Evolutionary conservation across 495 filamentous ascomycete genomes (phyloP).

Genomic region (Friedmanniomyces simplex): DNA sequence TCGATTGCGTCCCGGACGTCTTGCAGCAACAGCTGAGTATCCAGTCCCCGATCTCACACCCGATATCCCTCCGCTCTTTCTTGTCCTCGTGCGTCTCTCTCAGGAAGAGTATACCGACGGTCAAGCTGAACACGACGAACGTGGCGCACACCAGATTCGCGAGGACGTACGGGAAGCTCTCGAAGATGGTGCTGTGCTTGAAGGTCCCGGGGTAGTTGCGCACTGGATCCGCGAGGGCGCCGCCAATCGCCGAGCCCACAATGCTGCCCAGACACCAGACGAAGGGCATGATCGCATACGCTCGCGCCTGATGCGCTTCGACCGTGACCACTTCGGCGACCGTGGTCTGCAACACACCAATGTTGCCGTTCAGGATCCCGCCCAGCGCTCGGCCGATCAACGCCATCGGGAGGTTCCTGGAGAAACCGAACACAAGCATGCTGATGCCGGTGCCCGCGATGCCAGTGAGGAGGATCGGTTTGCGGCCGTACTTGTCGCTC

Average conservation of each 20-base stretch:
- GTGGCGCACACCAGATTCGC: conserved; percentile 84
- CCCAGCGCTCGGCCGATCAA: conserved; percentile 81
- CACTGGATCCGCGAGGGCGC: conserved; percentile 77
- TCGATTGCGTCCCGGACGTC: background rate
- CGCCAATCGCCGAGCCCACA: conserved; percentile 81
- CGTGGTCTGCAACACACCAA: conserved; percentile 89
- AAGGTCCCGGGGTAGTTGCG: conserved; percentile 72
- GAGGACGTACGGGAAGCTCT: conserved; percentile 78
- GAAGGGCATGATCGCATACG: conserved; percentile 94
- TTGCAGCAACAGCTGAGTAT: conserved; percentile 44
- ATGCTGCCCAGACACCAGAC: conserved; percentile 94
- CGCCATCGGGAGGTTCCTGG: conserved; percentile 70
- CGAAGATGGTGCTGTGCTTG: conserved; percentile 61
- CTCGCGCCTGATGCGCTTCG: conserved; percentile 84
- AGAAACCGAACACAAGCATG: conserved; percentile 89
- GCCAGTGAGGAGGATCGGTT: conserved; percentile 82
- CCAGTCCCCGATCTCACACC: conserved; percentile 67
- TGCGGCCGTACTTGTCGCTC: conserved; percentile 85
- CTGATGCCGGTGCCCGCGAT: conserved; percentile 83
- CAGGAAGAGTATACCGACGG: conserved; percentile 78
- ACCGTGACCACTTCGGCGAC: conserved; percentile 85
- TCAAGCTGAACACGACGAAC: conserved; percentile 65
- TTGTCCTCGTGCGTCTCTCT: conserved; percentile 90
- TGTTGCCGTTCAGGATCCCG: conserved; percentile 89
- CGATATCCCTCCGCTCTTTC: conserved; percentile 63